Evolutionary conservation across 2,329 filamentous ascomycete genomes (phyloP).

Genomic region (Colletotrichum tabaci): DNA sequence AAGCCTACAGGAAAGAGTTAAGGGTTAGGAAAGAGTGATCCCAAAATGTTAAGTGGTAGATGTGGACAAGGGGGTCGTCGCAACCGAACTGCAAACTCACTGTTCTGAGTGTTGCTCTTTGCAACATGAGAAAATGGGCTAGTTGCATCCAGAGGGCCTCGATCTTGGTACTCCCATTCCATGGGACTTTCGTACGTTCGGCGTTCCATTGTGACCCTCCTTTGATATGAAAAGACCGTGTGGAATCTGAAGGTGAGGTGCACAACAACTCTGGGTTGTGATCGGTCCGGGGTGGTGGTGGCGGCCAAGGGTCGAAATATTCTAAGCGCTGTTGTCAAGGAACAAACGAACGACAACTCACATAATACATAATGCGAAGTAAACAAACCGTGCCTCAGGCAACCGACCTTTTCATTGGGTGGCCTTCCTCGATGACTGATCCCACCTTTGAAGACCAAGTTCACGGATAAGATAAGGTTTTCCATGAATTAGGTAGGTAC

Average conservation of each 20-base stretch:
- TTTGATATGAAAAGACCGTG: conserved; percentile 18
- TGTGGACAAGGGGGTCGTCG: not conserved
- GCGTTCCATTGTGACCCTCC: conserved; percentile 60
- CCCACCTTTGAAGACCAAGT: too few relatives aligned
- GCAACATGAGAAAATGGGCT: conserved; percentile 73
- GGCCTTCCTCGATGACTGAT: not conserved
- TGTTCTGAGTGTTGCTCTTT: conserved; percentile 55
- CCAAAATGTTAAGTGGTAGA: too few relatives aligned
- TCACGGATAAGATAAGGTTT: too few relatives aligned
- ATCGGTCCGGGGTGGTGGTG: conserved; percentile 22
- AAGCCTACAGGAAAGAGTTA: conserved; percentile 49
- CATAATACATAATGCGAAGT: conserved; percentile 27
- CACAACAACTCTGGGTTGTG: conserved; percentile 4
- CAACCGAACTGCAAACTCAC: conserved; percentile 50
- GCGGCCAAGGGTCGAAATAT: conserved; percentile 21
- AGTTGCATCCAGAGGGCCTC: conserved; percentile 71
- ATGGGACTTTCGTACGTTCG: conserved; percentile 74
- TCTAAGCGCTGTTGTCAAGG: conserved; percentile 11
- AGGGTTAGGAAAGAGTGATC: conserved; percentile 9
- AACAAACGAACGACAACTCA: conserved; percentile 8
- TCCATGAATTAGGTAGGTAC: too few relatives aligned
- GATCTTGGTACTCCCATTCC: conserved; percentile 76
- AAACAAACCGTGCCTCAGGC: conserved; percentile 44
- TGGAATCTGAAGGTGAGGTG: conserved; percentile 15
- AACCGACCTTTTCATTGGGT: conserved; percentile 17